Conservation (phyloP, 2,329 filamentous ascomycete species). For the Escovopsis sp. region DNA sequence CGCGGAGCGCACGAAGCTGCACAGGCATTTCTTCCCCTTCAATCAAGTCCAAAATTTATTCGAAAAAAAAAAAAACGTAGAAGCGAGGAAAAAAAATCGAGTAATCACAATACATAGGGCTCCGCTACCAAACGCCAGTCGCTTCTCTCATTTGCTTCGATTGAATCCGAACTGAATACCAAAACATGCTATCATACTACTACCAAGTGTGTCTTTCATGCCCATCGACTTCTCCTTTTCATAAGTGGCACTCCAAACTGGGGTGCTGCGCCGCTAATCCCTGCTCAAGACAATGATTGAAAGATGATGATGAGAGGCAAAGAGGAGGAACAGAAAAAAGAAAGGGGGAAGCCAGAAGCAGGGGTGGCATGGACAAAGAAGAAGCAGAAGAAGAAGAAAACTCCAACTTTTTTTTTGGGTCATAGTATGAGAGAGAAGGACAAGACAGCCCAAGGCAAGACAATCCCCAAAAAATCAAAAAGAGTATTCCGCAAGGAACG, state of each 20-base stretch:
- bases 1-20: no score
- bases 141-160: background rate
- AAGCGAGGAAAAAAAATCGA: background rate
- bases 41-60: background rate
- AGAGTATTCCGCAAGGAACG: background rate
- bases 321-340: background rate
- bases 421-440: background rate
- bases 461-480: background rate
- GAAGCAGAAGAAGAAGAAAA: background rate
- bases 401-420: constrained; percentile 2
- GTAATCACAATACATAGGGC: background rate
- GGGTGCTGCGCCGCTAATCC: no score
- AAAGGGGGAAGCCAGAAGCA: background rate
- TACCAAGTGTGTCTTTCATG: constrained; percentile 1
- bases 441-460: no score
- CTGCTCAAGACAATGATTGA: no score
- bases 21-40: background rate
- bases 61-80: background rate
- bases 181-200: constrained; percentile 4
- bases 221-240: constrained; percentile 3
- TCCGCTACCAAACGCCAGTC: background rate
- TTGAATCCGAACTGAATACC: constrained; percentile 1
- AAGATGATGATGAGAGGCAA: no score
- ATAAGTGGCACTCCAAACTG: constrained; percentile 1
- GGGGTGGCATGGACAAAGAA: background rate